phyloP scores from a whole-genome alignment of 129 eudicot genomes.

The Flaveria robusta region DNA sequence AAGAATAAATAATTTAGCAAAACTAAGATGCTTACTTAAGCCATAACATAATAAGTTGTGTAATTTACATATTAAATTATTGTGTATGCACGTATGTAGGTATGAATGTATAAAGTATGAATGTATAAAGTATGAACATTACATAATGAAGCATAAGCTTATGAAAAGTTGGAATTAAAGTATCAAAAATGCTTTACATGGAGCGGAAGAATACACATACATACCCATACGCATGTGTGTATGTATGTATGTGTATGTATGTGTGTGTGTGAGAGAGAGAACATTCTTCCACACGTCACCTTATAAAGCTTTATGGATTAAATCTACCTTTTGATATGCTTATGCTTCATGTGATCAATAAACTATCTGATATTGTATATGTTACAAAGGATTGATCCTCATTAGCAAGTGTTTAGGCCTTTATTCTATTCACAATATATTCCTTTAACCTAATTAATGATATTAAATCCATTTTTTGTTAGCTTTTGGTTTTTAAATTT shows the following conservation, averaged over 20 bases:
- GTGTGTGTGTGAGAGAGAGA: not conserved
- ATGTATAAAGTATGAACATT: not conserved
- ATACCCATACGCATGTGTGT: not conserved
- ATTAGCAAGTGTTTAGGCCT: constrained; percentile 36
- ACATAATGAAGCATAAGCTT: not conserved
- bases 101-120: not conserved
- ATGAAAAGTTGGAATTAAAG: not conserved
- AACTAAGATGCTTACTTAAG: not conserved
- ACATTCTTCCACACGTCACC: constrained; percentile 25
- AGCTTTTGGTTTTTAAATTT: constrained; percentile 35
- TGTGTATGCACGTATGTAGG: not conserved
- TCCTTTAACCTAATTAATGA: constrained; percentile 34
- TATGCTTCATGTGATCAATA: constrained; percentile 33
- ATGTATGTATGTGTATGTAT: not conserved
- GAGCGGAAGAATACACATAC: not conserved
- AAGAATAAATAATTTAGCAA: not conserved
- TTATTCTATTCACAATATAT: constrained; percentile 40
- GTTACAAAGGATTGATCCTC: constrained; percentile 35
- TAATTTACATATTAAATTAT: not conserved
- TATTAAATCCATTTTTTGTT: constrained; percentile 15
- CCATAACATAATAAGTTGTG: not conserved
- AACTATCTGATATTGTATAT: constrained; percentile 23
- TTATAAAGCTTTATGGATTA: constrained; percentile 13
- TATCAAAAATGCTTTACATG: not conserved
- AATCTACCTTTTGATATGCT: constrained; percentile 22